Evolutionary conservation across 345 rosid genomes (phyloP), one percentile per base, ranked within the genome.

Genomic region (Boechera divaricarpa): DNA sequence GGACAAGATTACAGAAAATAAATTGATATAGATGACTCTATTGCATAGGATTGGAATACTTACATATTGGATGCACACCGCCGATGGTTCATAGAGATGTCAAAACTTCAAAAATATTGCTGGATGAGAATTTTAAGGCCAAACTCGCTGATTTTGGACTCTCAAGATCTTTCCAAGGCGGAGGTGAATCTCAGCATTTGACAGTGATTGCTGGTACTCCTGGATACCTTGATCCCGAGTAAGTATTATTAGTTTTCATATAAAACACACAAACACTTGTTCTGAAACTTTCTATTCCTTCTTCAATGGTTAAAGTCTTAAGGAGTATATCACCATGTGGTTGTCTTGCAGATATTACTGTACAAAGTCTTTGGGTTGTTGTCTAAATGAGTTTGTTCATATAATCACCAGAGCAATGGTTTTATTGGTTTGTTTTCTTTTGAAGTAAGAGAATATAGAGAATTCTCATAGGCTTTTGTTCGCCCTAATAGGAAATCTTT

Each of bases 91-190:
- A n/a, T n/a, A n/a, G 87, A 67, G 89, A 86, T 77, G 67, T 86
- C 16, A 86, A 83, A 72, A 63, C 87, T 9, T 55, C 82, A 16
- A 86, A 86, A 77, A 86, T 86, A 51, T 83, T 85, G 42, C 39
- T 86, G n/a, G 82, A 70, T 13, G 77, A 80, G 4, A 48, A 82
- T 67, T 83, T 80, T 3, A 83, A 82, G 56, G 91, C 88, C 26
- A 86, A 84, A 29, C 67, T 87, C 0, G 77, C 89, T 0, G 89
- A 87, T 68, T 87, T 87, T 54, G 89, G 89, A 18, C 67, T 84
- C 4, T 86, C 91, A 4, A 83, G 76, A 44, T 61, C 76, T 49
- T 72, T 72, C 61, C 61, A 12, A 13, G 29, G 4, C 61, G 69
- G 51, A 15, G 31, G 39, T 2, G 61, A 51, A 36, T 61, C 69